A percentile compares a stretch with the other conserved stretches of the same genome.
These are phyloP conservation scores for Sporothrix pallida DNA, from an alignment of 2,329 filamentous ascomycete species.

Conservation along the genomic window DNA sequence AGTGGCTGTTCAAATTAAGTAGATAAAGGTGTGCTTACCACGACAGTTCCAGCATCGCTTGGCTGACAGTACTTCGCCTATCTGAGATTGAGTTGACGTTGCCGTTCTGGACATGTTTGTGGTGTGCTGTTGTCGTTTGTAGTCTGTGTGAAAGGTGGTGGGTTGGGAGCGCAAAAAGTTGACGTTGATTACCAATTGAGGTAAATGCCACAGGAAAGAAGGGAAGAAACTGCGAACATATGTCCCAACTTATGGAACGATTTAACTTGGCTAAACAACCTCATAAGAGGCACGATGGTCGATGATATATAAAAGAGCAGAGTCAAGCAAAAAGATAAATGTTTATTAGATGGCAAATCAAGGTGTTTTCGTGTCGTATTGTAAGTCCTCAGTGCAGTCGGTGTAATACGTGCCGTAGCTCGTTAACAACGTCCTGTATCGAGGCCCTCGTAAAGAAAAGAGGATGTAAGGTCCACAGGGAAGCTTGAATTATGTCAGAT, in stretches of 20 bases:
- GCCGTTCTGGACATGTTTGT: neutral
- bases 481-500: slow-evolving; percentile 1
- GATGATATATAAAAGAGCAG: too few species aligned
- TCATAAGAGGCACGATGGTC: too few species aligned
- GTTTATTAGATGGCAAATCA: too few species aligned
- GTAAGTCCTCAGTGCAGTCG: too few species aligned
- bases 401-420: too few species aligned
- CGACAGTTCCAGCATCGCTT: slow-evolving; percentile 35
- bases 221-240: neutral
- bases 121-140: neutral
- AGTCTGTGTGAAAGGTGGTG: neutral
- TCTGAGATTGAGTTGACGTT: neutral
- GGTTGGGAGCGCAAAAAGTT: neutral
- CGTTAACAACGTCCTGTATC: too few species aligned
- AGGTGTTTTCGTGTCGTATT: too few species aligned
- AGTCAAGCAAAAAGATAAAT: too few species aligned
- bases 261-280: neutral
- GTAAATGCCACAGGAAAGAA: neutral
- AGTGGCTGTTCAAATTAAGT: neutral
- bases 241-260: neutral
- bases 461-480: neutral
- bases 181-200: neutral
- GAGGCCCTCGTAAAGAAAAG: too few species aligned
- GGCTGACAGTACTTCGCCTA: neutral
- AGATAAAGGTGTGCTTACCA: neutral